Base-by-base conservation (phyloP, 2,329 filamentous ascomycete genomes). In the Fusarium sp. region DNA sequence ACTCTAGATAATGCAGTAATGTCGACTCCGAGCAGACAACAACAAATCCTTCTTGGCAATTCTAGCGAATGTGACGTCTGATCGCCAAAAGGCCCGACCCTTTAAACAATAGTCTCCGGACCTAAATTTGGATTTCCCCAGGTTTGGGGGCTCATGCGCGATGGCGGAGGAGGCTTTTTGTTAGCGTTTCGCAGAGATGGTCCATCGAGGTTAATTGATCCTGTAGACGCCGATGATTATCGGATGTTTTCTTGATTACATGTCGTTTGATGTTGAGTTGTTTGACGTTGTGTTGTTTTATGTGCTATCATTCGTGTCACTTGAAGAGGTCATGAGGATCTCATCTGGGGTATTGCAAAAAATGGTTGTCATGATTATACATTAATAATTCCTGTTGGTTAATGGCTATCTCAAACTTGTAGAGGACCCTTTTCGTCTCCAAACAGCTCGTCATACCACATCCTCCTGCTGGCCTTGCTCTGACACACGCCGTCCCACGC, bases 401-500 rank as follows among this genome's bases (percentile, higher is more conserved):
- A 50, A 25, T 25, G 25, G 25, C 25, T 56, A 67, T 23, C 23
- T 34, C 13, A 50, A 74, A 30, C 32, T 10, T 73, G 64, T 52
- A 83, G 56, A 5, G 80, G 78, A 0, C 82, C 82, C 45, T 82
- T 76, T 4, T 66, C 70, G 37, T 84, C 82, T 3, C 76, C 79
- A 70, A 84, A 83, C 0, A 84, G 58, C 64, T 80, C 78, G 13
- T 82, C 78, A 34, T 82, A 73, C 82, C 82, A 84, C 25, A 62
- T 71, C 10, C 57, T 57, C 5, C 73, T 66, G 57, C 63, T 74
- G 25, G 68, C 66, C 6, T 76, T 77, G 58, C 77, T 80, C 61
- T 83, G 81, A 62, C 82, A 84, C 4, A 84, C 74, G 6, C 70
- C 80, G 30, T 83, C 79, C 82, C 82, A 84, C 1, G 58, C 64